A percentile compares a stretch with the other conserved stretches of the same genome.
These are phyloP conservation scores for Candida arabinofermentans DNA, from an alignment of 805 yeast species.

Conservation along the genomic window DNA sequence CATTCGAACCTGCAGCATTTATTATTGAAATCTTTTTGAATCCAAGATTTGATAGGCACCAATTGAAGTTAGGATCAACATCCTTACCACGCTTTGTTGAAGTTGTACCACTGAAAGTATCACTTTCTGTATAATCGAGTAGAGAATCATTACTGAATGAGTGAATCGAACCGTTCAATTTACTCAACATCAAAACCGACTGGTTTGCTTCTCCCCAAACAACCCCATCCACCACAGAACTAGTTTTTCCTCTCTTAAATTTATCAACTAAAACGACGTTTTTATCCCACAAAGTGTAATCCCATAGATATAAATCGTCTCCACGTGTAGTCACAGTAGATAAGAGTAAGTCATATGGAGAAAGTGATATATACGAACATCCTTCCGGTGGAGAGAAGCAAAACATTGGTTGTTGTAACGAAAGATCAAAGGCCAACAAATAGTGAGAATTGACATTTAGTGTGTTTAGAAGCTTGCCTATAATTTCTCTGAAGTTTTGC, in stretches of 20 bases:
- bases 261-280: constrained; percentile 54
- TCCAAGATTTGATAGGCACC: constrained; percentile 42
- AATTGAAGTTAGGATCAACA: too few relatives aligned
- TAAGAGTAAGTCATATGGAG: constrained; percentile 56
- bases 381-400: constrained; percentile 60
- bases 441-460: constrained; percentile 28
- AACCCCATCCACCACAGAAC: constrained; percentile 47
- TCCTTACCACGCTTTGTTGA: too few relatives aligned
- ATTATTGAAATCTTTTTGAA: constrained; percentile 15
- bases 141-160: constrained; percentile 48
- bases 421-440: constrained; percentile 46
- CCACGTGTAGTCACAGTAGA: constrained; percentile 55
- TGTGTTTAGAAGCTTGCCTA: constrained; percentile 26
- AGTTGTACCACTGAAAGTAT: too few relatives aligned
- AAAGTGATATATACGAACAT: constrained; percentile 53
- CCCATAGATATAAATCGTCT: constrained; percentile 63
- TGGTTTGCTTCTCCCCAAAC: constrained; percentile 48
- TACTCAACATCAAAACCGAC: constrained; percentile 48
- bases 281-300: constrained; percentile 45
- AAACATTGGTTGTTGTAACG: constrained; percentile 34
- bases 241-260: constrained; percentile 59
- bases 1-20: neutral
- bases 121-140: constrained; percentile 9
- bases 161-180: constrained; percentile 55
- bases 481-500: constrained; percentile 24